phyloP scores from a whole-genome alignment of 148 eudicot species.

The Camellia granthamiana region DNA sequence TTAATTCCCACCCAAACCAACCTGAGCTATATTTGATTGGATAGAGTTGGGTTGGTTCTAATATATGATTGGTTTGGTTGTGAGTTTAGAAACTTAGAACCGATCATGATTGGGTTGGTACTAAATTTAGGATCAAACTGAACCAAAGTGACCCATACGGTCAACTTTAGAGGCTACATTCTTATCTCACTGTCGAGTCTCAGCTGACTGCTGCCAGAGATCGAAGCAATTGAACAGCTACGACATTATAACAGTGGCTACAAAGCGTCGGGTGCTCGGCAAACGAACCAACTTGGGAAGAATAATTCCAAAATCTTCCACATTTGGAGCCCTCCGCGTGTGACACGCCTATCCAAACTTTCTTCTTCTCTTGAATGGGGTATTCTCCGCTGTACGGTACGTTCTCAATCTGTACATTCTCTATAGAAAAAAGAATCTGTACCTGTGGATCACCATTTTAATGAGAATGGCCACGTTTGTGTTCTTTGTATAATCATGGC shows the following conservation, averaged over 20 bases:
- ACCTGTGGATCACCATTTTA: conserved; percentile 47
- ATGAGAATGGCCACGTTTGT: neutral
- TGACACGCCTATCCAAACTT: conserved; percentile 45
- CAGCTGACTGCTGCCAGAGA: conserved; percentile 65
- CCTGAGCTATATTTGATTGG: no score
- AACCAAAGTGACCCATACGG: no score
- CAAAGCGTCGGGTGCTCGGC: conserved; percentile 82
- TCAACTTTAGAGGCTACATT: no score
- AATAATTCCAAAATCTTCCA: conserved; percentile 96
- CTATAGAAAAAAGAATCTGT: conserved; percentile 52
- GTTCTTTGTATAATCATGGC: neutral
- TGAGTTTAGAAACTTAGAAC: no score
- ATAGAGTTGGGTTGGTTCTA: no score
- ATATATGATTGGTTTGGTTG: no score
- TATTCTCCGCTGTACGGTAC: conserved; percentile 66
- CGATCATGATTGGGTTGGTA: no score
- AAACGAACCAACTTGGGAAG: conserved; percentile 72
- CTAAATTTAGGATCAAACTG: no score
- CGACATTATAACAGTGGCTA: conserved; percentile 60
- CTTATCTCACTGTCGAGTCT: conserved; percentile 8
- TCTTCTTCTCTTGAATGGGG: conserved; percentile 44
- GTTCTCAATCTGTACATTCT: conserved; percentile 27
- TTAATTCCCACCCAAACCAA: no score
- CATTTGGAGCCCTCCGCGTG: conserved; percentile 87
- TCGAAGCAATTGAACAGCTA: conserved; percentile 42